A percentile compares a stretch with the other conserved stretches of the same genome.
Conservation (phyloP, 805 yeast genomes). For the Lipomyces yamanashiensis region DNA sequence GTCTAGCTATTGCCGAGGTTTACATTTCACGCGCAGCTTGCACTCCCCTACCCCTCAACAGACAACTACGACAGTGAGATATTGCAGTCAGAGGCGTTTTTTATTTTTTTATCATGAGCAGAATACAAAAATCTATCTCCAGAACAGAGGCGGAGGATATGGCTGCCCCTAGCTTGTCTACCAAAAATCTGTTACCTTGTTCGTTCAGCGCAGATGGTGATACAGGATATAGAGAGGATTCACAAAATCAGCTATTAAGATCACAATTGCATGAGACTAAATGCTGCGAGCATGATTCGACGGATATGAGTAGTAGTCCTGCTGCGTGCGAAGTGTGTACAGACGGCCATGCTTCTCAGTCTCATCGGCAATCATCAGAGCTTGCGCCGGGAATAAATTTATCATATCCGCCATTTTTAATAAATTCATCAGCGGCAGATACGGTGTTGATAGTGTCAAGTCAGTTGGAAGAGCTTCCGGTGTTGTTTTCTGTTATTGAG, state of each 20-base stretch:
- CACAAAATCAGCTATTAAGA: too few relatives aligned
- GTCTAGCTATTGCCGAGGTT: too few relatives aligned
- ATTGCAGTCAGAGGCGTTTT: not conserved
- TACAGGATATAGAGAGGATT: not conserved
- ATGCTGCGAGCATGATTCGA: not conserved
- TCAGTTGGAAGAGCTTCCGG: not conserved
- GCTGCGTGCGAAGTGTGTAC: not conserved
- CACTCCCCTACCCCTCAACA: too few relatives aligned
- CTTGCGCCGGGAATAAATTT: not conserved
- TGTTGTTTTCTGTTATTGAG: too few relatives aligned
- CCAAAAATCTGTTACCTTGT: too few relatives aligned
- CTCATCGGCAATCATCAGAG: not conserved
- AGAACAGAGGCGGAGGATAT: not conserved
- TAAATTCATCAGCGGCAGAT: slow-evolving; percentile 14
- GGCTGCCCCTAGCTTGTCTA: too few relatives aligned
- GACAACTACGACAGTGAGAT: too few relatives aligned
- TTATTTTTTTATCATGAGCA: not conserved
- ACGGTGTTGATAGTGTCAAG: slow-evolving; percentile 9
- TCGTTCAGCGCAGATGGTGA: not conserved
- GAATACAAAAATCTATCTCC: not conserved
- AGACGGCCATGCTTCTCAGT: not conserved
- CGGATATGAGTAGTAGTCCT: slow-evolving; percentile 7
- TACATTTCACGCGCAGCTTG: too few relatives aligned
- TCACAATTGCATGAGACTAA: too few relatives aligned
- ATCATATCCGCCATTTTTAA: slow-evolving; percentile 1